These are phyloP conservation scores for Pythium rishiriense DNA, from an alignment of 352 stramenopile species.

Conservation along the genomic window DNA sequence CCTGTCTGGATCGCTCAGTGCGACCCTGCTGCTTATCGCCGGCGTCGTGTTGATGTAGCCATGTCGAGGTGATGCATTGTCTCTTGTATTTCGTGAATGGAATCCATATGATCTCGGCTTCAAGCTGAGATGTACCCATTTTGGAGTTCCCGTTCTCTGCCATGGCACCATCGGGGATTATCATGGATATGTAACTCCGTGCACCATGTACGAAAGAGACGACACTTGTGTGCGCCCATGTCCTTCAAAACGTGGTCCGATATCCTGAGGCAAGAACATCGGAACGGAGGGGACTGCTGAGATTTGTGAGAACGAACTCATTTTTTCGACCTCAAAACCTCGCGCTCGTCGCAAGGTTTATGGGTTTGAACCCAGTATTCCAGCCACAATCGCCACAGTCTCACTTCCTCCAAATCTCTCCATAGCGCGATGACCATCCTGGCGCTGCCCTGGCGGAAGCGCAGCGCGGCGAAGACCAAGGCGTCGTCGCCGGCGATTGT, in stretches of 20 bases:
- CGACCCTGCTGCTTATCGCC: background rate
- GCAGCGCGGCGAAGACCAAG: background rate
- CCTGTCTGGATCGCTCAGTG: background rate
- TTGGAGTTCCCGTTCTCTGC: background rate
- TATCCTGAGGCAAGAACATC: too few relatives aligned
- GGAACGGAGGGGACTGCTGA: too few relatives aligned
- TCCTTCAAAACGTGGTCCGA: too few relatives aligned
- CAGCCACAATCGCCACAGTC: background rate
- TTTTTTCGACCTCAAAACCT: constrained; percentile 3
- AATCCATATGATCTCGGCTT: background rate
- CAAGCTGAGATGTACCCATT: constrained; percentile 14
- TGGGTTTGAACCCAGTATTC: background rate
- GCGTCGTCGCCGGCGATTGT: constrained; percentile 9
- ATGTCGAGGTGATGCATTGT: too few relatives aligned
- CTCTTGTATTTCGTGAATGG: too few relatives aligned
- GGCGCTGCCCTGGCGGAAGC: background rate
- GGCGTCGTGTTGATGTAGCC: background rate
- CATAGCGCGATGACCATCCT: background rate
- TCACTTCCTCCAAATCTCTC: background rate
- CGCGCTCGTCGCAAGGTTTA: background rate
- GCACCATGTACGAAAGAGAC: too few relatives aligned
- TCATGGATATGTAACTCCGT: too few relatives aligned
- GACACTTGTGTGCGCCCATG: too few relatives aligned
- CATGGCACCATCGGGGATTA: background rate
- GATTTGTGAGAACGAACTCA: background rate